Base-by-base conservation (phyloP, 805 yeast species). In the Yarrowia osloensis region DNA sequence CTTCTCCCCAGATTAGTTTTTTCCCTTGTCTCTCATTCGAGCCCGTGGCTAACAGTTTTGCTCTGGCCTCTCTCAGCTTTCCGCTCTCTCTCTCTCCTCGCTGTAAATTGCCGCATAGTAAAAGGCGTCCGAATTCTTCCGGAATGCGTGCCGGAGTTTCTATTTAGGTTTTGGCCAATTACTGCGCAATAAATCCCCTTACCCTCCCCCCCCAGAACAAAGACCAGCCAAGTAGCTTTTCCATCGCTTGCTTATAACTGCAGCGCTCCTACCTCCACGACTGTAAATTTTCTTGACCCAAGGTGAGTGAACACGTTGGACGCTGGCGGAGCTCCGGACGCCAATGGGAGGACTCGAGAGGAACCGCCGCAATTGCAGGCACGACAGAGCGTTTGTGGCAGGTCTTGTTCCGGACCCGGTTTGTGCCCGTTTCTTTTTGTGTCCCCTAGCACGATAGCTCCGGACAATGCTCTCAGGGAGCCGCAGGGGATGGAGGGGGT, bases 241-340 rank as follows among this genome's bases (percentile, higher is more conserved):
- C 49, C 49, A 57, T 54, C 49, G 63, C 63, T 57, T 57, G 63
- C 63, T 57, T 57, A 57, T 57, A 57, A 57, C 63, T 57, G 63
- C 63, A 57, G 63, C 22, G 61, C 61, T 57, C 49, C 49, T 29
- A 37, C 49, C 63, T 57, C 63, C 63, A 57, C 63, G 49, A 57
- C 63, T 40, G 63, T 39, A 57, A 57, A 57, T 57, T 57, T 57
- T 57, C 61, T 54, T 54, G 61, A 54, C 61, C 61, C 42, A 54
- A 54, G 61, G 61, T 54, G 61, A 54, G 61, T 54, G 61, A 15
- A 33, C 40, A 21, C 28, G 26, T 11, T 12, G 42, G 21, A 22
- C 15, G 11, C 19, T 13, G 19, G 21, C 4, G 22, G 39, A 5
- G 28, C 54, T 17, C 37, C 54, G 19, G 13, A 19, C 39, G 26